Conservation (phyloP, 345 rosid species). For the Stellera chamaejasme region DNA sequence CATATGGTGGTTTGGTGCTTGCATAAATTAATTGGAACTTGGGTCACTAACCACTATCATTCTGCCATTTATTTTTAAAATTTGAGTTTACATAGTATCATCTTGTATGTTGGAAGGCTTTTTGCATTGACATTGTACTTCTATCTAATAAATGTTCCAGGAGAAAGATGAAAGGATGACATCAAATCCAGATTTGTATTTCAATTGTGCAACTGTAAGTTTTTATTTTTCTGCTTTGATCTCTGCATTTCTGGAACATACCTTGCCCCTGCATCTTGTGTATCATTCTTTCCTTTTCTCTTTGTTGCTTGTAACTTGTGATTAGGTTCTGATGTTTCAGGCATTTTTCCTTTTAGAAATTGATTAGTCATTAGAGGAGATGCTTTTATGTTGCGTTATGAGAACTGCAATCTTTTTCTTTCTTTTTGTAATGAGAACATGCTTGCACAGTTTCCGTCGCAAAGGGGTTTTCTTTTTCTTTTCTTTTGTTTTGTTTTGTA, state of each 20-base stretch:
- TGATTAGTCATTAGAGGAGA: too few species aligned
- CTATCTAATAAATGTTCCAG: constrained; percentile 23
- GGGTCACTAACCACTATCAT: background rate
- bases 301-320: too few species aligned
- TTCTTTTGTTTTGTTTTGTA: too few species aligned
- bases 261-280: too few species aligned
- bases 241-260: background rate
- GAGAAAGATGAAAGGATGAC: constrained; percentile 60
- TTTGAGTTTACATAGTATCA: background rate
- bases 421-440: too few species aligned
- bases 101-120: background rate
- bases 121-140: constrained; percentile 3
- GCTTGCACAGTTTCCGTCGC: too few species aligned
- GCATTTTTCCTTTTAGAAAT: too few species aligned
- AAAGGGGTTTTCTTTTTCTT: too few species aligned
- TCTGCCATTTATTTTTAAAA: background rate
- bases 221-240: background rate
- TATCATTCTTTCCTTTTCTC: too few species aligned
- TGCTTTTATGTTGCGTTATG: too few species aligned
- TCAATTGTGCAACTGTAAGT: constrained; percentile 70
- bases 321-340: too few species aligned
- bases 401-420: too few species aligned
- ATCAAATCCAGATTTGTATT: constrained; percentile 63
- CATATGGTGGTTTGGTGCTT: background rate
- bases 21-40: background rate